Percentiles rank a stretch among this genome's conserved stretches.
phyloP scores from a whole-genome alignment of 1,139 yeast genomes.

The Hansenula lynferdii region DNA sequence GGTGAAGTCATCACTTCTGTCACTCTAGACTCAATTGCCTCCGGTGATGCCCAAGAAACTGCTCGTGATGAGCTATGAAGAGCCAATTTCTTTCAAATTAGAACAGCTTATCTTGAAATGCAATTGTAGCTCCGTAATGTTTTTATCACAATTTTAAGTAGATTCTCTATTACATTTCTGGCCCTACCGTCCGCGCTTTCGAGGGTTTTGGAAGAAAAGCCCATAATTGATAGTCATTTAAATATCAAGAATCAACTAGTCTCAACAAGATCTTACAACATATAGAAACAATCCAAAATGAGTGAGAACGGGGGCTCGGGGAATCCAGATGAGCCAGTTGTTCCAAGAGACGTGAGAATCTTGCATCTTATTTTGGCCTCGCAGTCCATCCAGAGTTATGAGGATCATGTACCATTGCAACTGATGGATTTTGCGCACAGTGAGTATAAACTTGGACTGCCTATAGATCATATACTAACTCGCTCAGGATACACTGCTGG shows the following conservation, averaged over 20 bases:
- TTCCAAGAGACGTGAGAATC: conserved; percentile 89
- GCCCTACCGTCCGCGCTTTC: too few relatives aligned
- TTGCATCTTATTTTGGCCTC: conserved; percentile 89
- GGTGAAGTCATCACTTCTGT: conserved; percentile 20
- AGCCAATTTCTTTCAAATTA: too few relatives aligned
- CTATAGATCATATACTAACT: not conserved
- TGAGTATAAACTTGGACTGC: conserved; percentile 20
- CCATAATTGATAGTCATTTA: not conserved
- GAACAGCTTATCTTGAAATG: too few relatives aligned
- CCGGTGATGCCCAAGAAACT: conserved; percentile 1
- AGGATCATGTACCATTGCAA: conserved; percentile 92
- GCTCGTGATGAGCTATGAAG: conserved; percentile 17
- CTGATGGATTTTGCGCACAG: conserved; percentile 93
- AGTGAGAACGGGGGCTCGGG: conserved; percentile 3
- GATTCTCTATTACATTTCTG: too few relatives aligned
- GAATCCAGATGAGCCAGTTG: conserved; percentile 24
- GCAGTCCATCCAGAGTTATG: conserved; percentile 87
- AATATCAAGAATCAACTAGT: not conserved
- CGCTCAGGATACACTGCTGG: conserved; percentile 68
- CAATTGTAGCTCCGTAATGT: too few relatives aligned
- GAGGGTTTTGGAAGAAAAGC: too few relatives aligned
- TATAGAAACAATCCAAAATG: not conserved
- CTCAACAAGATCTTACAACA: not conserved
- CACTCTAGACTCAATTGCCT: conserved; percentile 13
- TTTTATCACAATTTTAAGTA: too few relatives aligned